phyloP scores from a whole-genome alignment of 2,329 filamentous ascomycete genomes.

The Fusarium illudens region DNA sequence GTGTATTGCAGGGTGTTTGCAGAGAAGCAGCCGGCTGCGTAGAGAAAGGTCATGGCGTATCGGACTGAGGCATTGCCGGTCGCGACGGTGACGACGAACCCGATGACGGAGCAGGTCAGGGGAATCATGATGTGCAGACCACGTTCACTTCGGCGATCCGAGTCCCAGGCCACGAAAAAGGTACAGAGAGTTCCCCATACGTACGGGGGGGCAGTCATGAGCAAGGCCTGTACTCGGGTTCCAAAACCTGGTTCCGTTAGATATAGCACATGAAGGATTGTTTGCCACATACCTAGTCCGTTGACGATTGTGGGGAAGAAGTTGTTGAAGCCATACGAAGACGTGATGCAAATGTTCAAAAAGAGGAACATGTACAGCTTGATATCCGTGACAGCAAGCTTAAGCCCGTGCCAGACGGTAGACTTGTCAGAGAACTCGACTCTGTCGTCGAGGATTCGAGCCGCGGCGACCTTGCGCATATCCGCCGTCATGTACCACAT shows the following conservation, averaged over 20 bases:
- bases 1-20: slow-evolving; percentile 48
- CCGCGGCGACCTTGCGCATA: slow-evolving; percentile 28
- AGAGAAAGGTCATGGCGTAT: slow-evolving; percentile 38
- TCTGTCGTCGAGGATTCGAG: slow-evolving; percentile 23
- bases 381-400: slow-evolving; percentile 30
- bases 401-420: slow-evolving; percentile 25
- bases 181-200: slow-evolving; percentile 63
- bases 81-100: slow-evolving; percentile 67
- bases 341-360: slow-evolving; percentile 38
- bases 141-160: slow-evolving; percentile 68
- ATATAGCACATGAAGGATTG: neutral
- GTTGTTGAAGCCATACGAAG: slow-evolving; percentile 45
- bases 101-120: slow-evolving; percentile 61
- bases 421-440: slow-evolving; percentile 29
- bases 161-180: slow-evolving; percentile 67
- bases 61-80: slow-evolving; percentile 51
- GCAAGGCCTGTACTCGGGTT: slow-evolving; percentile 58
- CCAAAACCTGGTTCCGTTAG: slow-evolving; percentile 49
- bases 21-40: slow-evolving; percentile 32
- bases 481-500: slow-evolving; percentile 28
- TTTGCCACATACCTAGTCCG: slow-evolving; percentile 54
- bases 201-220: slow-evolving; percentile 66
- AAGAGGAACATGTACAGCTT: slow-evolving; percentile 37
- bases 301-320: slow-evolving; percentile 61
- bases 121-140: slow-evolving; percentile 67